These are phyloP conservation scores for Typha latifolia DNA, from an alignment of 176 grass and related monocot species.

Conservation along the genomic window DNA sequence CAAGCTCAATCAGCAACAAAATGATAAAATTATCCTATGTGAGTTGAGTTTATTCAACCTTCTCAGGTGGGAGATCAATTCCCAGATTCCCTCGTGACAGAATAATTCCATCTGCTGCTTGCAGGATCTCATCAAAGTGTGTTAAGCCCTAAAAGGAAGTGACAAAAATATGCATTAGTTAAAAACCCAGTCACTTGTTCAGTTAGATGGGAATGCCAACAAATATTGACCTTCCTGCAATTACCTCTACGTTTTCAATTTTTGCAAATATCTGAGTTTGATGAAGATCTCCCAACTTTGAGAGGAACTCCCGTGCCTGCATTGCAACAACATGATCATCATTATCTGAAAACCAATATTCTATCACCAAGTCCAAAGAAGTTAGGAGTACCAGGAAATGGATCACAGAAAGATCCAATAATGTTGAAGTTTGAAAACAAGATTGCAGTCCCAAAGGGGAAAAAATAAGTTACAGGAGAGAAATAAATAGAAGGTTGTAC, in stretches of 20 bases:
- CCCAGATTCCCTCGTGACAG: constrained; percentile 93
- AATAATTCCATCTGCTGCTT: constrained; percentile 93
- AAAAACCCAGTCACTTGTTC: not conserved
- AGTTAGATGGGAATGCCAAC: not conserved
- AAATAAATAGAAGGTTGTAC: not conserved
- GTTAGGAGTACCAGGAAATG: too few relatives aligned
- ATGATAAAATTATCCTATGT: too few relatives aligned
- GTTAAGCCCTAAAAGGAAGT: constrained; percentile 68
- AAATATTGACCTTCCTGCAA: constrained; percentile 11
- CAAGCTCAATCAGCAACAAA: too few relatives aligned
- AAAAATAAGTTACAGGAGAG: too few relatives aligned
- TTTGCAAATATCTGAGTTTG: constrained; percentile 99
- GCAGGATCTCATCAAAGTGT: constrained; percentile 93
- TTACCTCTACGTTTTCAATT: constrained; percentile 96
- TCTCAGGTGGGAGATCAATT: constrained; percentile 99
- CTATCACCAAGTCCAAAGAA: too few relatives aligned
- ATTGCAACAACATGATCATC: constrained; percentile 1
- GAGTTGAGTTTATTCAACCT: constrained; percentile 23
- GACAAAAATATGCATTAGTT: not conserved
- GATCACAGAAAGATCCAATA: too few relatives aligned
- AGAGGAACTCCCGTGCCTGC: constrained; percentile 79
- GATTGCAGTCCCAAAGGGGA: too few relatives aligned
- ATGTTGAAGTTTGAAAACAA: too few relatives aligned
- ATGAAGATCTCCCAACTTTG: constrained; percentile 76
- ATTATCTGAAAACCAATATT: not conserved